phyloP scores from a whole-genome alignment of 192 early-diverging fungal species.

The Haplosporangium gracile region DNA sequence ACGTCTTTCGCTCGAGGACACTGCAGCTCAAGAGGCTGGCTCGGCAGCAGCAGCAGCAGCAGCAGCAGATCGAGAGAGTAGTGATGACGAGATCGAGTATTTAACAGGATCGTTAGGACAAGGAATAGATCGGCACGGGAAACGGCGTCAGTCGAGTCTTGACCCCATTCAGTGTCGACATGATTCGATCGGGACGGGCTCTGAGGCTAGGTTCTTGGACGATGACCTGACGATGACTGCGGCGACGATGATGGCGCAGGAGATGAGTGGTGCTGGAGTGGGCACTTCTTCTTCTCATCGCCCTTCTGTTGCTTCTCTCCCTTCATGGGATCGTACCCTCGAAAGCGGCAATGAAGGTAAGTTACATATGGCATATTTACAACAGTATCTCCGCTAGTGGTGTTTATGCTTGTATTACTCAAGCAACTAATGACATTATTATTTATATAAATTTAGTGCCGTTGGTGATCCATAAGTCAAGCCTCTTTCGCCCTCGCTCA shows the following conservation, averaged over 20 bases:
- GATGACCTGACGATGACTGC: neutral
- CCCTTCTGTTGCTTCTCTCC: neutral
- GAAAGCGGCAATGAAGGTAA: neutral
- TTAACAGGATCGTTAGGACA: neutral
- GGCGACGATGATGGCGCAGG: neutral
- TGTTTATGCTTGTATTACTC: neutral
- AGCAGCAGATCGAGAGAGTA: neutral
- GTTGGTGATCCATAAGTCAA: slow-evolving; percentile 4
- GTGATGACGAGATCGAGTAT: neutral
- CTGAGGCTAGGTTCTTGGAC: neutral
- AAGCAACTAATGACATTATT: neutral
- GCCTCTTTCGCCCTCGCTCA: slow-evolving; percentile 14
- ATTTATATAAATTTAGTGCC: neutral
- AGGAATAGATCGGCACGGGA: neutral
- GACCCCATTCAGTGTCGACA: neutral
- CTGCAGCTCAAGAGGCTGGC: neutral
- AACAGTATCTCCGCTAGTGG: neutral
- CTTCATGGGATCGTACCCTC: slow-evolving; percentile 3
- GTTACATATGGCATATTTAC: neutral
- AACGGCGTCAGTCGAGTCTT: slow-evolving; percentile 1
- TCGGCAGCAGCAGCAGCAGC: neutral
- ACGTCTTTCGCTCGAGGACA: slow-evolving; percentile 9
- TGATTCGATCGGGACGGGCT: slow-evolving; percentile 10
- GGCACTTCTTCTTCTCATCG: slow-evolving; percentile 12
- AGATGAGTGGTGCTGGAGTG: slow-evolving; percentile 1